Conservation (phyloP, 23 red algal species). For the Gracilaria gracilis region DNA sequence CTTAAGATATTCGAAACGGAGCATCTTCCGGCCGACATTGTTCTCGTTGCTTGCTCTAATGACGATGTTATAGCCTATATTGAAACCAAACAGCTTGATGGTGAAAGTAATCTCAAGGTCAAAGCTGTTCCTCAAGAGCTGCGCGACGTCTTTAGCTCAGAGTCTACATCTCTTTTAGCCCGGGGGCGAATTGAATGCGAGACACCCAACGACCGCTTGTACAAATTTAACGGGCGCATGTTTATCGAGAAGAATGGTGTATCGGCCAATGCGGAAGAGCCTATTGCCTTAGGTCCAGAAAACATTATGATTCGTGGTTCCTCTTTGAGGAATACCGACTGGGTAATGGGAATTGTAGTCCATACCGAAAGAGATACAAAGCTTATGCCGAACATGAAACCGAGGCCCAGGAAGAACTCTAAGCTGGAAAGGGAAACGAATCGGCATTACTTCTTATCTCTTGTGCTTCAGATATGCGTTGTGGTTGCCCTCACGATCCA, state of each 20-base stretch:
- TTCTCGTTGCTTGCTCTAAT: conserved; percentile 76
- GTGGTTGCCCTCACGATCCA: conserved; percentile 78
- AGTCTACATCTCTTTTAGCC: conserved; percentile 33
- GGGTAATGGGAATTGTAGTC: conserved; percentile 87
- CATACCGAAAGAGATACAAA: conserved; percentile 92
- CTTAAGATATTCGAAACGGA: conserved; percentile 75
- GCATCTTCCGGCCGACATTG: conserved; percentile 86
- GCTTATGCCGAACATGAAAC: conserved; percentile 91
- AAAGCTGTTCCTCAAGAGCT: conserved; percentile 66
- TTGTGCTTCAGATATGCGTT: conserved; percentile 72
- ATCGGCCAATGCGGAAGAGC: conserved; percentile 15
- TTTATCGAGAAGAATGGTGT: conserved; percentile 25
- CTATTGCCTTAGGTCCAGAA: conserved; percentile 73
- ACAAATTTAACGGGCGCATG: conserved; percentile 83
- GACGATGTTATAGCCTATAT: conserved; percentile 84
- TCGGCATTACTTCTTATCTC: conserved; percentile 50
- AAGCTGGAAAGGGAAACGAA: conserved; percentile 83
- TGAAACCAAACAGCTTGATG: conserved; percentile 94
- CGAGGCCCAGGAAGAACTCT: conserved; percentile 75
- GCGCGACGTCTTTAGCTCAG: conserved; percentile 12
- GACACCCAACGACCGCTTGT: conserved; percentile 81
- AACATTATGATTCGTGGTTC: conserved; percentile 82
- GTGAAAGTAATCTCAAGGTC: conserved; percentile 96
- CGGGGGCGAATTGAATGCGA: conserved; percentile 87
- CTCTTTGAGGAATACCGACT: conserved; percentile 86